Base-by-base conservation (phyloP, 148 eudicot species). In the Heliamphora exappendiculata region DNA sequence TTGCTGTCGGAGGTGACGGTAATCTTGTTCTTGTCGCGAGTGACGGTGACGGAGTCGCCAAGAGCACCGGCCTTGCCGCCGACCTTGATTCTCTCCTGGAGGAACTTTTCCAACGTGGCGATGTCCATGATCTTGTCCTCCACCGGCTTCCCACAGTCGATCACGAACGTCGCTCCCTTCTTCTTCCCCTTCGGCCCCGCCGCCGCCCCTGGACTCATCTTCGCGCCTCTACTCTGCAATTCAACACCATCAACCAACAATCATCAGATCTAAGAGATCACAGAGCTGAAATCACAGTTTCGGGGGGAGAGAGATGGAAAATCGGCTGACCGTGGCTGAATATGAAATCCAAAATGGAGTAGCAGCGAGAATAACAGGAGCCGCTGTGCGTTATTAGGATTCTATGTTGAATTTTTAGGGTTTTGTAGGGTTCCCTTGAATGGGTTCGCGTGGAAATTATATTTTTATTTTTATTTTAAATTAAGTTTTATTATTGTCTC, bases 101-200 rank as follows among this genome's bases (percentile, higher is more conserved):
- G 81, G 76, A 85, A 85, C 77, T 85, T 85, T 39, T 85, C 87
- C 13, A 85, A 83, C 6, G 87, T 81, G 13, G 85, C 79, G 42
- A 85, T 85, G 66, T 85, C 87, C 87, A 85, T 85, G 49, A 82
- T 85, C 83, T 82, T 85, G 63, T 85, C 87, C 71, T 85, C 87
- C 26, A 85, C 87, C 17, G 87, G 87, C 87, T 85, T 85, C 50
- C 67, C 78, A 33, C 88, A 85, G 63, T 85, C 88, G 16, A 82
- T 85, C 70, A 82, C 83, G 75, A 82, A 85, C 64, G 77, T 75
- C 37, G 75, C 81, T 22, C 83, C 85, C 79, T 82, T 82, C 85
- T 85, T 85, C 88, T 85, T 85, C 75, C 85, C 85, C 75, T 82
- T 82, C 19, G 78, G 58, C 24, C 73, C 87, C 24, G 60, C 81